Base-by-base conservation (phyloP, 768 basidiomycete genomes). In the Mycena maculata region DNA sequence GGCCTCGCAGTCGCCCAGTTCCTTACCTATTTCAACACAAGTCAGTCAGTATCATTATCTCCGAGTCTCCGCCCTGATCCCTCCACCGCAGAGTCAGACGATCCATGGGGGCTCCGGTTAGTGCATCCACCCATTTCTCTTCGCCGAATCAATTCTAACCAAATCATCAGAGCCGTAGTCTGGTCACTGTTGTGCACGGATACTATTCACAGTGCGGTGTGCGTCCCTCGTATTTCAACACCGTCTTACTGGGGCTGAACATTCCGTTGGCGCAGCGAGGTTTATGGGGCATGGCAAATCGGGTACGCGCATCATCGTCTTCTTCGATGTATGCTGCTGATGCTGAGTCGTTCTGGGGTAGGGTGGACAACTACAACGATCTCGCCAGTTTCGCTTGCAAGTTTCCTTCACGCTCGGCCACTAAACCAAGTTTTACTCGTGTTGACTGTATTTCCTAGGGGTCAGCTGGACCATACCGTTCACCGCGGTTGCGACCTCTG, bases 381-480 rank as follows among this genome's bases (percentile, higher is more conserved):
- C 81, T 81, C 7, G 77, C 73, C 7, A 77, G 72, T 55, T 76
- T 83, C 13, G 75, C 74, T 28, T 5, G 57, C 36, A 3, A 67
- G 81, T 82, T 61, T 12, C 75, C 71, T 5, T 38, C 15, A 4
- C 13, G n/a, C n/a, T n/a, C n/a, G n/a, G n/a, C n/a, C n/a, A n/a
- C n/a, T n/a, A n/a, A n/a, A n/a, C n/a, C n/a, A n/a, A n/a, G n/a
- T n/a, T n/a, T n/a, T n/a, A n/a, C n/a, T n/a, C n/a, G n/a, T n/a
- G n/a, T n/a, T n/a, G n/a, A n/a, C n/a, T n/a, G n/a, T n/a, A 36
- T 3, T 18, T 65, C 53, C 3, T 69, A 85, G 84, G 72, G 42
- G 79, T 81, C 53, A 74, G 74, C n/a, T 87, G 86, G 85, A 83
- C 82, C 4, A 83, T 85, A 48, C 82, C 83, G 2, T 85, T 87